These are phyloP conservation scores for Podila verticillata DNA, from an alignment of 192 early-diverging fungal species.

Conservation along the genomic window DNA sequence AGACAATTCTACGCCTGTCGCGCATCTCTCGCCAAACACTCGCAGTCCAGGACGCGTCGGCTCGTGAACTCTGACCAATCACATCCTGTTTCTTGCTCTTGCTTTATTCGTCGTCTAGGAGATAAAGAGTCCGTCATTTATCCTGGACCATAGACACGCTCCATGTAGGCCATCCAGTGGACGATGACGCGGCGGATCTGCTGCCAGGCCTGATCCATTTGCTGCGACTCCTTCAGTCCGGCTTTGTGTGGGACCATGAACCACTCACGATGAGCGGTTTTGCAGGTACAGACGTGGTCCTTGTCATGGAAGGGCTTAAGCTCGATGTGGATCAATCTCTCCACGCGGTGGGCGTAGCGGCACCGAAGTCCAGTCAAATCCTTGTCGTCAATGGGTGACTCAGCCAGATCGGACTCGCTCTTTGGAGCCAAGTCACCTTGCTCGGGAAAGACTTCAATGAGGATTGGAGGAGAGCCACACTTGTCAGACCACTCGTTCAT, in stretches of 20 bases:
- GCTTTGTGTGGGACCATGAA: constrained; percentile 49
- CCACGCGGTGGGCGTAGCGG: constrained; percentile 54
- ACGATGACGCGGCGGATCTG: constrained; percentile 49
- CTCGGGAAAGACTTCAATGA: constrained; percentile 59
- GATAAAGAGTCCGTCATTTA: not conserved
- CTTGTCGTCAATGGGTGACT: constrained; percentile 11
- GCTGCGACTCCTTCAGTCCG: constrained; percentile 17
- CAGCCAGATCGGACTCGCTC: constrained; percentile 31
- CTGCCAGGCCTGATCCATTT: constrained; percentile 44
- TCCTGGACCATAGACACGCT: constrained; percentile 52
- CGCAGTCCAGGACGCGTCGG: too few relatives aligned
- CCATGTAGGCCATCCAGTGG: constrained; percentile 55
- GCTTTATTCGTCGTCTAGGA: too few relatives aligned
- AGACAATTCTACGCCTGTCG: too few relatives aligned
- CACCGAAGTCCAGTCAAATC: constrained; percentile 42
- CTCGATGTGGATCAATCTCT: constrained; percentile 60
- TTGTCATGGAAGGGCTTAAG: constrained; percentile 51
- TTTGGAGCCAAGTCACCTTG: constrained; percentile 34
- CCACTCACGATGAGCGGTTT: constrained; percentile 55
- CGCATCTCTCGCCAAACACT: too few relatives aligned
- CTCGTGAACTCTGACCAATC: too few relatives aligned
- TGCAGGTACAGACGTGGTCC: constrained; percentile 45
- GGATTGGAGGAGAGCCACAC: constrained; percentile 53
- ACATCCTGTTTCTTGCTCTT: too few relatives aligned
- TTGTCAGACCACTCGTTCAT: constrained; percentile 59